phyloP scores from a whole-genome alignment of 2,329 filamentous ascomycete genomes.

The Calonectria fujianensis region DNA sequence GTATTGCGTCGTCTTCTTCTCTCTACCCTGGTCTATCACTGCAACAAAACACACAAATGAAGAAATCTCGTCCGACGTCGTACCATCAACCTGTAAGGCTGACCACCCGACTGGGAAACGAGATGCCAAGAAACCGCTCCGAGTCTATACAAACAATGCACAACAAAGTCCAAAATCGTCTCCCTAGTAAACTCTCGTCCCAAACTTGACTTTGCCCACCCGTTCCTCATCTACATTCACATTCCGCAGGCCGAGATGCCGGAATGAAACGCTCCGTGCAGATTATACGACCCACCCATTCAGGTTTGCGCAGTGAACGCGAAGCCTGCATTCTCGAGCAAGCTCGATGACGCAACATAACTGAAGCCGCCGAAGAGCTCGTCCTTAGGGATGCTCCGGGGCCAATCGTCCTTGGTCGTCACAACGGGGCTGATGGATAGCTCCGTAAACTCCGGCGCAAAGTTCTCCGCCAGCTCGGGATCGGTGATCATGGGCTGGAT shows the following conservation, averaged over 20 bases:
- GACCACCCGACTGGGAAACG: conserved; percentile 5
- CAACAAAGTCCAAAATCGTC: conserved; percentile 33
- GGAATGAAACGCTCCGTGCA: conserved; percentile 16
- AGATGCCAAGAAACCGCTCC: background rate
- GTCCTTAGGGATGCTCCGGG: conserved; percentile 66
- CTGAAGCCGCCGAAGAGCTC: conserved; percentile 79
- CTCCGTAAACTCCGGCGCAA: conserved; percentile 92
- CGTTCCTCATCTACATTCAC: conserved; percentile 14
- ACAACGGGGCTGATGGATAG: conserved; percentile 85
- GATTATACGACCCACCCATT: conserved; percentile 20
- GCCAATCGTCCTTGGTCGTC: conserved; percentile 65
- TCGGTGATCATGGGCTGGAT: conserved; percentile 97
- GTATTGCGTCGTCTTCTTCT: conserved; percentile 15
- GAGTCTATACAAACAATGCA: conserved; percentile 23
- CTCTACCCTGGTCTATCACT: conserved; percentile 28
- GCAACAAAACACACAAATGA: conserved; percentile 16
- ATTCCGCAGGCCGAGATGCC: conserved; percentile 12
- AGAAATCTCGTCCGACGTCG: conserved; percentile 11
- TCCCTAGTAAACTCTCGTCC: conserved; percentile 11
- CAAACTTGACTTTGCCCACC: conserved; percentile 6
- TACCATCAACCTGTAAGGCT: conserved; percentile 12
- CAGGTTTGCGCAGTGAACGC: conserved; percentile 50
- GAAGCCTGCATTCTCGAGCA: conserved; percentile 71
- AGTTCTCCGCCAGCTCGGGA: conserved; percentile 97
- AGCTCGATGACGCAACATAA: conserved; percentile 76